Percentiles rank a stretch among this genome's conserved stretches.
Evolutionary conservation across 495 filamentous ascomycete species (phyloP).

Genomic region (Rhypophila decipiens): DNA sequence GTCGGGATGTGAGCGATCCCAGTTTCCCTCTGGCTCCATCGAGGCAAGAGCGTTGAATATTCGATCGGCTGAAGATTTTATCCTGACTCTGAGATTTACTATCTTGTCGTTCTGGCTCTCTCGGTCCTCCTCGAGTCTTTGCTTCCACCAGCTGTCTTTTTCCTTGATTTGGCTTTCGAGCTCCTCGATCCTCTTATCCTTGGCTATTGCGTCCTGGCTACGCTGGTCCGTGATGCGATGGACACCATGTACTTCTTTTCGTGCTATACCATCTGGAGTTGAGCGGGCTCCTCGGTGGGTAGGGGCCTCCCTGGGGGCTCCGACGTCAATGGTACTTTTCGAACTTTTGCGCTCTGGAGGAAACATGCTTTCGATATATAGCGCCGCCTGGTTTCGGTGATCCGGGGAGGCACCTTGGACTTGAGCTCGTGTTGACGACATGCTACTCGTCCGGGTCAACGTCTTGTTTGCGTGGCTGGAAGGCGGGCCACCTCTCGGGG

Average conservation of each 20-base stretch:
- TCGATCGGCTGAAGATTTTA: neutral
- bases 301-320: too few relatives aligned
- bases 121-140: neutral
- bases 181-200: neutral
- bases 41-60: neutral
- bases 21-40: neutral
- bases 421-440: neutral
- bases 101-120: neutral
- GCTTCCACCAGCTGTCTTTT: neutral
- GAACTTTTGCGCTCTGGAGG: too few relatives aligned
- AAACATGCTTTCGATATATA: too few relatives aligned
- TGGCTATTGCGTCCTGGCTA: too few relatives aligned
- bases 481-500: too few relatives aligned
- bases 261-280: too few relatives aligned
- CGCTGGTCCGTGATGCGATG: too few relatives aligned
- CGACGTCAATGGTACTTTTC: too few relatives aligned
- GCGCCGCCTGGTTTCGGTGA: too few relatives aligned
- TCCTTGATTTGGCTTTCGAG: neutral
- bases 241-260: too few relatives aligned
- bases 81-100: neutral
- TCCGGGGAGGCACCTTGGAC: too few relatives aligned
- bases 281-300: too few relatives aligned
- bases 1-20: neutral
- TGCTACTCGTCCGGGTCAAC: neutral
- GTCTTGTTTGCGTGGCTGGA: neutral